Conservation (phyloP, 139 green algal species). For the Tetraselmis striata region DNA sequence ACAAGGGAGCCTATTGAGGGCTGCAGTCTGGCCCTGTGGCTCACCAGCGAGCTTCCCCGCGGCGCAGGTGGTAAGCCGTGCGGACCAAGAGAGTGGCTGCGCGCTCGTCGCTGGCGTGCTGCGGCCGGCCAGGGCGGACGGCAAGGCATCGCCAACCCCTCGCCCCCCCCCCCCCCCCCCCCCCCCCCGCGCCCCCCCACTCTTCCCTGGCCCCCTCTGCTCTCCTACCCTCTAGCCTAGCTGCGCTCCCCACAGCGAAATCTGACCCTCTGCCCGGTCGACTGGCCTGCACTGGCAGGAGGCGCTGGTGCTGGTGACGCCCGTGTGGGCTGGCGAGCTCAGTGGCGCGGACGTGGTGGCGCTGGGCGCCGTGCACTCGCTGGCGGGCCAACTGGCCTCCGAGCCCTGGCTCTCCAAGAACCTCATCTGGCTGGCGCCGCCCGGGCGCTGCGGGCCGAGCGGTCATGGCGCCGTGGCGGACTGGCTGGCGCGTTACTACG, state of each 20-base stretch:
- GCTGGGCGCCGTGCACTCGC: conserved; percentile 13
- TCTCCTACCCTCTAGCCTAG: not conserved
- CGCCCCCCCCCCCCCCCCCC: no score
- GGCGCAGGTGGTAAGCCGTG: not conserved
- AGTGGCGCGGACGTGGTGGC: conserved; percentile 9
- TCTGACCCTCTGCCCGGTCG: not conserved
- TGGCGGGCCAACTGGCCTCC: conserved; percentile 34
- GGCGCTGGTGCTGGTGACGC: conserved; percentile 48
- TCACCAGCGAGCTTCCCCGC: no score
- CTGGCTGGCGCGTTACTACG: not conserved
- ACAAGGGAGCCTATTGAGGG: not conserved
- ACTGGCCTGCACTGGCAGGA: conserved; percentile 22
- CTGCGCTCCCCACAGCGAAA: not conserved
- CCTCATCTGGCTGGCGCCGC: conserved; percentile 58
- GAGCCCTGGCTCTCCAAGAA: conserved; percentile 60
- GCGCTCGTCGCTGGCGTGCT: conserved; percentile 37
- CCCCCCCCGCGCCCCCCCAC: no score
- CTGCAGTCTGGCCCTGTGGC: no score
- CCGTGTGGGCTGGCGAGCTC: conserved; percentile 11
- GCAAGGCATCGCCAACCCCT: conserved; percentile 21
- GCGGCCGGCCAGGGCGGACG: conserved; percentile 36
- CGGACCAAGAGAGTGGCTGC: conserved; percentile 18
- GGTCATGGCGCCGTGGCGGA: not conserved
- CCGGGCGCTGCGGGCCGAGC: conserved; percentile 35
- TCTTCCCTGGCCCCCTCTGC: not conserved